Evolutionary conservation across 768 basidiomycete species (phyloP), one percentile per base, ranked within the genome.

Genomic region (Boletus rufocinnamomeus): DNA sequence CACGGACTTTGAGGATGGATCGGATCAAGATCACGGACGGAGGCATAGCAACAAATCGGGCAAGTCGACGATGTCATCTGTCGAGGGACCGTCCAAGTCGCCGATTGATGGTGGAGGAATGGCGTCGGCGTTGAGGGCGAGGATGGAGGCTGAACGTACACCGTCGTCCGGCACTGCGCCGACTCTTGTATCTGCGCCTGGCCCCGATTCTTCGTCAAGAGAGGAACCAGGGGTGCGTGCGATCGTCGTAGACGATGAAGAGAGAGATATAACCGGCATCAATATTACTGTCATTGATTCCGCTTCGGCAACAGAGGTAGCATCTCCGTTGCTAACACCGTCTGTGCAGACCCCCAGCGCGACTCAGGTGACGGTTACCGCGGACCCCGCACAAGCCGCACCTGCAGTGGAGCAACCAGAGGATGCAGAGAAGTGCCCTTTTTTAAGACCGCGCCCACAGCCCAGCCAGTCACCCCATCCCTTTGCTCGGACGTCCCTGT

Each of bases 401-500:
- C 43, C 37, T 27, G 35, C 50, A 41, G 23, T 47, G 25, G 51
- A 53, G 21, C 47, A 35, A 47, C 23, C 46, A 19, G 49, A 66
- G 51, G 49, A 61, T 40, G 46, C 48, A 10, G 57, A 62, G 44
- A 56, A 62, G 59, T 54, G 54, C 25, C 23, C 62, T 62, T 69
- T 69, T 60, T 65, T 71, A 63, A 67, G 71, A 13, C 61, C 58
- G 44, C 76, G 69, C 9, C 70, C 63, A 32, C 59, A 49, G 50
- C 60, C 60, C 57, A 62, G 45, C 41, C 16, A 21, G 32, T 47
- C 60, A 7, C 56, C 66, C 3, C 70, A 72, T 38, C 67, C 70
- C 2, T 69, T 74, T 50, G 49, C 62, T 13, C 74, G 80, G 25
- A 71, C 74, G 21, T 79, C 79, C 50, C 62, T 82, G 23, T 84